Evolutionary conservation across 2,329 filamentous ascomycete genomes (phyloP), one percentile per base, ranked within the genome.

Genomic region (Septoria petroselini): DNA sequence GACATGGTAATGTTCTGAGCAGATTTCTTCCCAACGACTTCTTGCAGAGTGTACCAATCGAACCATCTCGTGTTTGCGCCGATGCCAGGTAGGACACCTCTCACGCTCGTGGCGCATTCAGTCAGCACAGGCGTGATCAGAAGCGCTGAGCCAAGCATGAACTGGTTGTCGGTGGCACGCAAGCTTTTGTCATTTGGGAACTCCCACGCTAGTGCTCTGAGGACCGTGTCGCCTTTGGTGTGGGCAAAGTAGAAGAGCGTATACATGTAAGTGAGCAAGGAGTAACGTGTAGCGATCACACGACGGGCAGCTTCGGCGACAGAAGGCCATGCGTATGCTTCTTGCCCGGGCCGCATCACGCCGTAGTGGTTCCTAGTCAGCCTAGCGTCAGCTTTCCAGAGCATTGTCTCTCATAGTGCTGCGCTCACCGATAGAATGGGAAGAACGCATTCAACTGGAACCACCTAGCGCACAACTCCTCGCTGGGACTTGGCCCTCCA

Each of bases 251-350:
- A 77, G 70, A 88, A 82, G 1, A 84, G 74, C 0, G 85, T 88
- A 68, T 89, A 89, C 50, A 88, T 75, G 67, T 88, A 88, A 0
- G 84, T 83, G 1, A 89, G 72, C 0, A 89, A 70, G n/a, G 76
- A 68, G 62, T 87, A 89, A 14, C 85, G 78, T 51, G 87, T 81
- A 9, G 73, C 68, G 77, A 88, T 88, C 1, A 83, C 85, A 0
- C 68, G 70, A 53, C 77, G 78, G 14, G 77, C 73, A 0, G 85
- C 83, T 3, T 80, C 75, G 1, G 77, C 76, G 1, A 88, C 85
- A 1, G 75, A 76, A 2, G 72, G 70, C 85, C 85, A 88, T 11
- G 64, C 38, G 62, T 85, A 89, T 0, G 84, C 82, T 66, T 89
- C 85, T 64, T 89, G 85, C 0, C 17, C 25, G 23, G 45, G 27